phyloP scores from a whole-genome alignment of 768 basidiomycete genomes.

The Psilocybe sp. region DNA sequence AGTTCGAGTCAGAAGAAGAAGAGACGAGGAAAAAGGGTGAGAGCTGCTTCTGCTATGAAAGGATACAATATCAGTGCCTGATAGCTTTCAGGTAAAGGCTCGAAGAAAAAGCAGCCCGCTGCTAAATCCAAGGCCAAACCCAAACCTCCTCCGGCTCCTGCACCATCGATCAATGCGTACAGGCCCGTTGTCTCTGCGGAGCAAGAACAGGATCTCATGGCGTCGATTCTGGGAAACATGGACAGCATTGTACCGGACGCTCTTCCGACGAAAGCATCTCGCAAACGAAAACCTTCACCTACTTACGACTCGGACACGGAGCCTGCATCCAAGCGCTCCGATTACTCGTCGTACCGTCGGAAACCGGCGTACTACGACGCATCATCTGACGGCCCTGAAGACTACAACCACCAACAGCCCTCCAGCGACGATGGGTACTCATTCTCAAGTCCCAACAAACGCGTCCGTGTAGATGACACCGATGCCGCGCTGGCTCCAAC shows the following conservation, averaged over 20 bases:
- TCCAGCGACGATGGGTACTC: conserved; percentile 54
- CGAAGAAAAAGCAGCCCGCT: conserved; percentile 38
- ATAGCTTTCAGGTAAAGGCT: conserved; percentile 32
- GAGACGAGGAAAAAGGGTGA: conserved; percentile 41
- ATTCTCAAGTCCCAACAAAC: conserved; percentile 70
- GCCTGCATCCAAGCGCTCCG: conserved; percentile 31
- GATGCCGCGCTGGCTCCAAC: conserved; percentile 45
- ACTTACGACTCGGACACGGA: conserved; percentile 35
- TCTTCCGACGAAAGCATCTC: conserved; percentile 27
- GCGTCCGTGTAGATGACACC: conserved; percentile 41
- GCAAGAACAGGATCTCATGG: conserved; percentile 90
- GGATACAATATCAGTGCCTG: neutral
- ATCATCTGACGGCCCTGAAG: conserved; percentile 47
- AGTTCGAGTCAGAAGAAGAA: conserved; percentile 55
- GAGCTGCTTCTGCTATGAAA: conserved; percentile 10
- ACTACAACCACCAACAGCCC: conserved; percentile 28
- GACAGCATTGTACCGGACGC: conserved; percentile 39
- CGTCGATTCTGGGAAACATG: conserved; percentile 69
- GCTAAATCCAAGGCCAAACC: conserved; percentile 43
- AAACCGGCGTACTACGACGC: conserved; percentile 32
- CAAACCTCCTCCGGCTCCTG: conserved; percentile 48
- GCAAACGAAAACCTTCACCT: conserved; percentile 70
- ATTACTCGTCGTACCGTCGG: conserved; percentile 29
- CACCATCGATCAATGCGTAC: conserved; percentile 76
- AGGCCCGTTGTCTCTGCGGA: conserved; percentile 71